These are phyloP conservation scores for Rhodotorula diobovata DNA, from an alignment of 768 basidiomycete genomes.

Conservation along the genomic window DNA sequence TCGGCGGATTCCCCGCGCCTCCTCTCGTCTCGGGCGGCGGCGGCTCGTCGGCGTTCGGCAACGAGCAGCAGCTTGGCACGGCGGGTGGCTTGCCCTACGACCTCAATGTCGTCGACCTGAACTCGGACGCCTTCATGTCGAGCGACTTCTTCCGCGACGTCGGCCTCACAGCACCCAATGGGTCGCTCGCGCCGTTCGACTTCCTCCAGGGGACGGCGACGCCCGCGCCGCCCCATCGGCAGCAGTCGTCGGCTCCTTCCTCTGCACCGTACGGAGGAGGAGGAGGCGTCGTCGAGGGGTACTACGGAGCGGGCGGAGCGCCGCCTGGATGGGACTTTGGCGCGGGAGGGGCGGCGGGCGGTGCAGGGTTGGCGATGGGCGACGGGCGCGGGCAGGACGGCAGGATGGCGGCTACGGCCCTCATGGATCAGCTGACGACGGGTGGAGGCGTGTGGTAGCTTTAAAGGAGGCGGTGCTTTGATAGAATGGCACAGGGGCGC, in stretches of 20 bases:
- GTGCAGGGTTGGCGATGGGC: too few species aligned
- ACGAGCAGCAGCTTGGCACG: background rate
- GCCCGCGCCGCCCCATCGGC: background rate
- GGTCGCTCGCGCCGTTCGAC: background rate
- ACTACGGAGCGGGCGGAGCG: background rate
- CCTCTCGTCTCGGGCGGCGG: too few species aligned
- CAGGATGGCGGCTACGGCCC: constrained; percentile 7
- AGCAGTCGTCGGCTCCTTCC: background rate
- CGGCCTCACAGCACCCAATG: background rate
- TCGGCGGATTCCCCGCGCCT: background rate
- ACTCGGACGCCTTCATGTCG: background rate
- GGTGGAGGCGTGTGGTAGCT: constrained; percentile 20
- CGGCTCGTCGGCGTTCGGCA: background rate
- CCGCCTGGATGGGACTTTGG: background rate
- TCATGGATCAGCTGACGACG: constrained; percentile 21
- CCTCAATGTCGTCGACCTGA: background rate
- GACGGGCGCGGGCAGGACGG: background rate
- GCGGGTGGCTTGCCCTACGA: background rate
- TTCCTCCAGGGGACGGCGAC: background rate
- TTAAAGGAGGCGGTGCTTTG: background rate
- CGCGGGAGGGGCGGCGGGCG: too few species aligned
- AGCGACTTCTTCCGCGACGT: constrained; percentile 15
- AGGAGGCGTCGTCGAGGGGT: background rate
- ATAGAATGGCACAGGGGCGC: too few species aligned
- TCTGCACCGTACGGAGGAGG: background rate